Percentiles rank a stretch among this genome's conserved stretches.
These are phyloP conservation scores for Takakia lepidozioides DNA, from an alignment of 225 moss, liverwort and hornwort genomes.

Conservation along the genomic window DNA sequence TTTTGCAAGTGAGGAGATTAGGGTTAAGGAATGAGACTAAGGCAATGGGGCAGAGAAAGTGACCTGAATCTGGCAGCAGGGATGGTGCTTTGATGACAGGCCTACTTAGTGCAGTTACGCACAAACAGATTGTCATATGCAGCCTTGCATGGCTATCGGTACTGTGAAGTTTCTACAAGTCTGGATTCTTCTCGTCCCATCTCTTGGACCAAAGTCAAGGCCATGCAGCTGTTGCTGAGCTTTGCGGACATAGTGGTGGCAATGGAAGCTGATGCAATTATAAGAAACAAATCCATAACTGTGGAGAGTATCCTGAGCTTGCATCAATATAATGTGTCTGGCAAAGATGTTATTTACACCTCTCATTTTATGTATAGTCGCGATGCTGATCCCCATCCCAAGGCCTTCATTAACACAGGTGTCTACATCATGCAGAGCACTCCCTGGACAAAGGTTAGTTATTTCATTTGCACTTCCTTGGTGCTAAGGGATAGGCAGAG, in stretches of 20 bases:
- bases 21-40: neutral
- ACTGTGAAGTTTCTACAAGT: slow-evolving; percentile 77
- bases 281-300: slow-evolving; percentile 63
- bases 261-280: slow-evolving; percentile 84
- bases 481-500: neutral
- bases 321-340: slow-evolving; percentile 40
- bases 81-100: slow-evolving; percentile 54
- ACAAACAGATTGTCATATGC: slow-evolving; percentile 80
- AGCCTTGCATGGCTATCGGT: slow-evolving; percentile 78
- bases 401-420: slow-evolving; percentile 58
- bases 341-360: slow-evolving; percentile 76
- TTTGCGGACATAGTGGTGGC: slow-evolving; percentile 72
- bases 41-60: neutral
- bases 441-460: slow-evolving; percentile 65
- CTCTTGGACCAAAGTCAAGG: slow-evolving; percentile 89
- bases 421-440: slow-evolving; percentile 76
- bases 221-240: slow-evolving; percentile 68
- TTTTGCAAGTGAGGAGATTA: too few relatives aligned
- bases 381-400: slow-evolving; percentile 43
- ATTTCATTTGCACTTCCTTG: neutral
- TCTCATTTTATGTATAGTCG: slow-evolving; percentile 57
- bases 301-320: slow-evolving; percentile 66
- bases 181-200: slow-evolving; percentile 58
- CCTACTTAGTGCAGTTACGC: slow-evolving; percentile 81
- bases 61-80: slow-evolving; percentile 29